Evolutionary conservation across 768 basidiomycete species (phyloP).

Genomic region (Boletus vermiculosoides): DNA sequence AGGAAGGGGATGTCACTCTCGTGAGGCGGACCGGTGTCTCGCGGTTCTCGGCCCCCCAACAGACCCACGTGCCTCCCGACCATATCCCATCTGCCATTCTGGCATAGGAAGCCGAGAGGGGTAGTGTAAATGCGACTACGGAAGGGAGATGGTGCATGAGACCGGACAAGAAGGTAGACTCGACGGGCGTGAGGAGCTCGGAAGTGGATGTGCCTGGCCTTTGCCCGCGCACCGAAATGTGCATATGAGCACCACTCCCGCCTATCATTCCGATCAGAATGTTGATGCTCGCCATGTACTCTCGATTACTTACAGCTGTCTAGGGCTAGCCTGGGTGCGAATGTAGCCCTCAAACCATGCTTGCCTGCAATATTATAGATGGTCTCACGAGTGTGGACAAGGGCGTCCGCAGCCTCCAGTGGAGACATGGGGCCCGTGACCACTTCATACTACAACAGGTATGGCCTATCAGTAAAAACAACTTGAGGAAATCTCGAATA

Average conservation of each 20-base stretch:
- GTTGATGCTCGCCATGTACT: too few species aligned
- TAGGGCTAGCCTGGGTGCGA: conserved; percentile 54
- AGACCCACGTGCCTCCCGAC: conserved; percentile 69
- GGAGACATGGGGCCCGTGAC: conserved; percentile 67
- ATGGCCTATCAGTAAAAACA: not conserved
- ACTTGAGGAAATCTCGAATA: not conserved
- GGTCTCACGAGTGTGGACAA: conserved; percentile 65
- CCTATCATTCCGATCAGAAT: conserved; percentile 24
- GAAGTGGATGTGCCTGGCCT: conserved; percentile 10
- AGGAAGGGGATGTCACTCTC: conserved; percentile 45
- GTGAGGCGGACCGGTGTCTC: conserved; percentile 61
- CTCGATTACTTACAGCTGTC: conserved; percentile 33
- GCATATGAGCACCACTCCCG: conserved; percentile 59
- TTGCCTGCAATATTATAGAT: conserved; percentile 64
- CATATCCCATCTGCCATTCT: conserved; percentile 65
- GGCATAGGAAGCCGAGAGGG: conserved; percentile 58
- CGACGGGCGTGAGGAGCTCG: conserved; percentile 40
- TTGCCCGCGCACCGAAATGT: conserved; percentile 57
- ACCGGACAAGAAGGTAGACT: conserved; percentile 64
- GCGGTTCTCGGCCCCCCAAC: conserved; percentile 69
- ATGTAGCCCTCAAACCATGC: conserved; percentile 62
- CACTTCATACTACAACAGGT: conserved; percentile 52
- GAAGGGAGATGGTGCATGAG: conserved; percentile 58
- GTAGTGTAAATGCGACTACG: conserved; percentile 55
- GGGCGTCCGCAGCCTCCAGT: conserved; percentile 63